Base-by-base conservation (phyloP, 805 yeast species). In the Sugiyamaella chiloensis region DNA sequence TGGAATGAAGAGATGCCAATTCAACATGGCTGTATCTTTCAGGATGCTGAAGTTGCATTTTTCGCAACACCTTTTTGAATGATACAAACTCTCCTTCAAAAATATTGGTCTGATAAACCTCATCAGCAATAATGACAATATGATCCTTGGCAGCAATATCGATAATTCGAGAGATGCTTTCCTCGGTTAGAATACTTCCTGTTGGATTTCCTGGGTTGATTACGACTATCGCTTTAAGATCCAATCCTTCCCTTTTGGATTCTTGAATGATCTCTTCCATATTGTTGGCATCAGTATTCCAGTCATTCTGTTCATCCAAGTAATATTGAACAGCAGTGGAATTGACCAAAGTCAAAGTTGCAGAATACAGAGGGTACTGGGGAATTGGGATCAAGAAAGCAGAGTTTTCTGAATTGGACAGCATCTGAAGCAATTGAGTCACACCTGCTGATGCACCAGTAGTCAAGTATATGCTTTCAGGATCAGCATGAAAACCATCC, bases 121-220 rank as follows among this genome's bases (percentile, higher is more conserved):
- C 99, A 70, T 93, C 99, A 11, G 99, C 97, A 54, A 93, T 84
- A 43, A 93, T 75, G 2, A 89, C 91, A 12, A 93, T 65, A 36
- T 95, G 89, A 56, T 88, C 70, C 61, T 83, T 82, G 14, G 96
- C 95, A 26, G 96, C 96, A 48, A 91, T 76, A 31, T 77, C 73
- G 49, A 93, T 72, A 46, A 93, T 75, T 36, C 81, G 83, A 35
- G 73, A 79, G 60, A 93, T 88, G 53, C 83, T 81, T 4, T 76
- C 77, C 43, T 72, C 73, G 7, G 77, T 66, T 50, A 93, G 72
- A 46, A 89, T 80, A 1, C 96, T 78, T 36, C 99, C 99, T 0
- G 99, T 93, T 54, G 99, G 99, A 68, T 93, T 93, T 49, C 99
- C 98, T 1, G 99, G 99, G 70, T 93, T 93, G 61, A 93, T 93